Evolutionary conservation across 2,329 filamentous ascomycete genomes (phyloP), one percentile per base, ranked within the genome.

Genomic region (Cladophialophora yegresii): DNA sequence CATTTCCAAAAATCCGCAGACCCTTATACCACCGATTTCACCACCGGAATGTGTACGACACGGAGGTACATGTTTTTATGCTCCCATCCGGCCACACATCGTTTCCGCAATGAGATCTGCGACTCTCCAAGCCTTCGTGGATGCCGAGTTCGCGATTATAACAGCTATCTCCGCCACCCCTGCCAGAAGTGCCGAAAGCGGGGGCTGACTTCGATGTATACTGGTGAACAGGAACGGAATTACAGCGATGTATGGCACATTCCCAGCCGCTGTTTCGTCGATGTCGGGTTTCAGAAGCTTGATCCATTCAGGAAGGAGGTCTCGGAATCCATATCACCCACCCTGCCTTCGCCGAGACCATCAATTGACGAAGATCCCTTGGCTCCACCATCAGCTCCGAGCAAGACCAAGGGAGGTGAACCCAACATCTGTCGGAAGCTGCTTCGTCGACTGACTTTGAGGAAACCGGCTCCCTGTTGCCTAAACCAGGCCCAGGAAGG

Each of bases 261-360:
- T n/a, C 68, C 68, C 22, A 63, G 40, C 45, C 61, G 65, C 22
- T 70, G 68, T 36, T 71, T 71, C 23, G 55, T 68, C 55, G 69
- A 71, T 49, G 59, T 66, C 55, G 70, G 69, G 1, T 71, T 68
- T 62, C 60, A 50, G 30, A 64, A 54, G 30, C 45, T 70, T 13
- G 59, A 70, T 54, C 70, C 70, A 3, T 71, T 71, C 36, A 51
- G 20, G 1, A 26, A 58, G 22, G 51, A 63, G 7, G 5, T 51
- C 10, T 50, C 50, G 26, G 50, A 58, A 20, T 20, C 58, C 13
- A 10, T 45, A n/a, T 45, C 47, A 23, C 26, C 61, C 16, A 49
- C 4, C 26, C 40, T 60, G n/a, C 30, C 55, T 22, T 58, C 59
- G 4, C 12, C 36, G 23, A 64, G 62, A 23, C 59, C 55, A n/a